A percentile compares a stretch with the other conserved stretches of the same genome.
These are phyloP conservation scores for Eucommia ulmoides DNA, from an alignment of 257 asterid genomes.

Conservation along the genomic window DNA sequence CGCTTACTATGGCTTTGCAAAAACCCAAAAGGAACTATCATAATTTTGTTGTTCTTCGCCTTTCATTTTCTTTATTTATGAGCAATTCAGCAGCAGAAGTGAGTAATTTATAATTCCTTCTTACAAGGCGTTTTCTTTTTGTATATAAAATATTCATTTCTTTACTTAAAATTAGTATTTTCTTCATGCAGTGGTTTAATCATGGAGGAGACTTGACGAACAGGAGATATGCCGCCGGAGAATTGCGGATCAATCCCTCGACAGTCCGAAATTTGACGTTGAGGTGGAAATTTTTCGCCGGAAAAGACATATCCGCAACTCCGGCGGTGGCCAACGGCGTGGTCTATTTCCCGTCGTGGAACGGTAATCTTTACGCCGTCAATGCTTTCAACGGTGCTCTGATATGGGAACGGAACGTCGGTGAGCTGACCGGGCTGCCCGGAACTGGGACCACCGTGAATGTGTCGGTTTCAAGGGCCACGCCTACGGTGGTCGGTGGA, in stretches of 20 bases:
- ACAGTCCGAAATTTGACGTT: slow-evolving; percentile 20
- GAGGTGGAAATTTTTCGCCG: slow-evolving; percentile 53
- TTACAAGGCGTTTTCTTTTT: too few relatives aligned
- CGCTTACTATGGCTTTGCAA: too few relatives aligned
- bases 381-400: slow-evolving; percentile 34
- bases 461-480: slow-evolving; percentile 47
- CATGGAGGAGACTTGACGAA: slow-evolving; percentile 62
- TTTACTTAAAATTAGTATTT: not conserved
- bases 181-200: slow-evolving; percentile 37
- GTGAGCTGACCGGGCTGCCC: slow-evolving; percentile 38
- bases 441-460: slow-evolving; percentile 25
- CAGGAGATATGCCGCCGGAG: slow-evolving; percentile 31
- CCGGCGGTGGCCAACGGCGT: slow-evolving; percentile 48
- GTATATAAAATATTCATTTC: too few relatives aligned
- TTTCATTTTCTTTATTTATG: too few relatives aligned
- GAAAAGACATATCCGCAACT: slow-evolving; percentile 65
- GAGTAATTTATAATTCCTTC: too few relatives aligned
- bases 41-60: too few relatives aligned
- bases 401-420: slow-evolving; percentile 47
- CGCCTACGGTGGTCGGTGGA: slow-evolving; percentile 48
- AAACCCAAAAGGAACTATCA: too few relatives aligned
- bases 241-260: slow-evolving; percentile 24
- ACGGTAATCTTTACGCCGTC: slow-evolving; percentile 60
- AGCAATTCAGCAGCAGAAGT: too few relatives aligned
- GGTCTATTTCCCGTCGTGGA: slow-evolving; percentile 72